Base-by-base conservation (phyloP, 2,329 filamentous ascomycete species). In the Ophiognomonia clavigignenti-juglandacearum region DNA sequence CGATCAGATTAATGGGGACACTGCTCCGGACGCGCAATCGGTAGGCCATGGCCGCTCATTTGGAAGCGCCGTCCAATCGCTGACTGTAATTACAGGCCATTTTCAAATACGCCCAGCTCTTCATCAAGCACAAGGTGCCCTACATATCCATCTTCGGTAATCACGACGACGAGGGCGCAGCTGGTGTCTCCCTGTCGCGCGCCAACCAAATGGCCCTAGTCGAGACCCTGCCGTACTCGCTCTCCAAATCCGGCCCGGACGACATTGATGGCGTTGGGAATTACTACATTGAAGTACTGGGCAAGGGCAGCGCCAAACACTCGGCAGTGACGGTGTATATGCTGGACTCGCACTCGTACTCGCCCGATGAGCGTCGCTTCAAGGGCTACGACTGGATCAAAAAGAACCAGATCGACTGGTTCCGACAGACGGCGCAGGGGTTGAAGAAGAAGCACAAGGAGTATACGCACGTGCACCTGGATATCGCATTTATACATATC, bases 351-450 rank as follows among this genome's bases (percentile, higher is more conserved):
- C 93, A 98, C 64, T 78, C 87, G 4, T 95, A 96, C 65, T 89
- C 88, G 5, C 91, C 91, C 0, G 87, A 98, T 61, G 89, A 96
- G 67, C 80, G 83, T 47, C 82, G 88, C 50, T 96, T 83, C 64
- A 80, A 82, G n/a, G 93, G 93, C 39, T 98, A 98, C 63, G 92
- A 97, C 67, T 98, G 93, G 93, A 72, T 98, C 61, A 97, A 97
- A 69, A 84, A 84, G 37, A 90, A 80, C 57, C 93, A 98, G 66
- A 96, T 96, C 50, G 82, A 88, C 47, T 98, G 93, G 93, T 98
- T 98, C 72, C 84, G 82, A 56, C 77, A 80, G 53, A 95, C 88
- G 1, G 83, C 88, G 1, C 73, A 84, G 48, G 70, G 80, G 11
- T 69, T 96, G 39, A 88, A 88, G 67, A 82, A 83, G 59, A 80